phyloP scores from a whole-genome alignment of 2,329 filamentous ascomycete species.

The Xylaria sp. region DNA sequence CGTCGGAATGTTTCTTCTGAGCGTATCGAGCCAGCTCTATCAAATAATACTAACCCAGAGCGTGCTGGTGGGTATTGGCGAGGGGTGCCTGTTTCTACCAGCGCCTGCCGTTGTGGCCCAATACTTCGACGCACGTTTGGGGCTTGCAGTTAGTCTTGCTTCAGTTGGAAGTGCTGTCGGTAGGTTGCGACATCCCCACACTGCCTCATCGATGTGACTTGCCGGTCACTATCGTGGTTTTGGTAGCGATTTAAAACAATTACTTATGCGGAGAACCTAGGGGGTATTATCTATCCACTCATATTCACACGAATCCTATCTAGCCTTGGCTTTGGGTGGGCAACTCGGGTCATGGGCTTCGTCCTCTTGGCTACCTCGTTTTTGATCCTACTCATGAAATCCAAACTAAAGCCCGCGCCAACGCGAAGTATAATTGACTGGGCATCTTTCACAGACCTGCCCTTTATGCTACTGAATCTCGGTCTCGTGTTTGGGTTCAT shows the following conservation, averaged over 20 bases:
- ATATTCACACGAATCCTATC: constrained; percentile 30
- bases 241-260: not conserved
- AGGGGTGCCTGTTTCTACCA: constrained; percentile 38
- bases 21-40: constrained; percentile 32
- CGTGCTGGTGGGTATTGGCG: constrained; percentile 35
- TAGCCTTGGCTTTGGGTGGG: constrained; percentile 37
- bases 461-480: constrained; percentile 30
- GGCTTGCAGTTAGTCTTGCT: constrained; percentile 36
- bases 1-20: constrained; percentile 32
- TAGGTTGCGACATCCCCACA: constrained; percentile 10
- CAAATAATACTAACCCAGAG: constrained; percentile 38
- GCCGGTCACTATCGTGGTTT: not conserved
- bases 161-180: constrained; percentile 38
- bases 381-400: constrained; percentile 32
- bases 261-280: constrained; percentile 13
- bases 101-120: constrained; percentile 38
- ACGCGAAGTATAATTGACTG: constrained; percentile 28
- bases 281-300: constrained; percentile 38
- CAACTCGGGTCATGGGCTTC: constrained; percentile 36
- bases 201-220: not conserved
- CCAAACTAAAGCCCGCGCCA: constrained; percentile 19
- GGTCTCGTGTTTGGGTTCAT: constrained; percentile 34
- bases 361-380: constrained; percentile 31
- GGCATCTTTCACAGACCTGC: constrained; percentile 28
- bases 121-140: constrained; percentile 35